Percentiles rank a stretch among this genome's conserved stretches.
Conservation (phyloP, 768 basidiomycete genomes). For the Lactarius hatsudake region DNA sequence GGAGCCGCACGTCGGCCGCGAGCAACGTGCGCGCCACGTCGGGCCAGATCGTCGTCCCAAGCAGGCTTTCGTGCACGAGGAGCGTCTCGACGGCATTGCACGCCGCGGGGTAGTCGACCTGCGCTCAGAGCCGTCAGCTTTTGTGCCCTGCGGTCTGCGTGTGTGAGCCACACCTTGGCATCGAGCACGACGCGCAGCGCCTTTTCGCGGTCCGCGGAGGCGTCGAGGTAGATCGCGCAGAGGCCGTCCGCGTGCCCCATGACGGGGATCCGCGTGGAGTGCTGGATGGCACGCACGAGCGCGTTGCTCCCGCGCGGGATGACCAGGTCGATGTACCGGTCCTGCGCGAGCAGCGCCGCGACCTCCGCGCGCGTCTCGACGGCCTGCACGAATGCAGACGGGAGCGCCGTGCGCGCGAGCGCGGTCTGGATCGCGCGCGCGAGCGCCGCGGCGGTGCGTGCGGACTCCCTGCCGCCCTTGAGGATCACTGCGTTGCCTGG, state of each 20-base stretch:
- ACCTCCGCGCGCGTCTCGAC: conserved; percentile 92
- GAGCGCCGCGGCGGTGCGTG: conserved; percentile 71
- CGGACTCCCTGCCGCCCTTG: conserved; percentile 97
- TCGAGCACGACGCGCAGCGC: conserved; percentile 82
- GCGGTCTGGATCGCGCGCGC: conserved; percentile 78
- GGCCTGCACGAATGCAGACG: conserved; percentile 81
- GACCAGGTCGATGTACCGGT: conserved; percentile 93
- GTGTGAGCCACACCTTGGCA: conserved; percentile 68
- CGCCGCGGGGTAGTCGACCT: conserved; percentile 94
- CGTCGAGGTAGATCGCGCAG: conserved; percentile 88
- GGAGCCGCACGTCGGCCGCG: conserved; percentile 63
- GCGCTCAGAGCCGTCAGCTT: neutral
- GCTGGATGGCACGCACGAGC: conserved; percentile 86
- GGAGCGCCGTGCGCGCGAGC: conserved; percentile 67
- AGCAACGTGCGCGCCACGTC: conserved; percentile 72
- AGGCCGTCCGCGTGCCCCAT: conserved; percentile 99
- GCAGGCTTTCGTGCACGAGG: conserved; percentile 71
- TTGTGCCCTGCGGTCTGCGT: too few species aligned
- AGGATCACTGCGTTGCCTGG: conserved; percentile 94
- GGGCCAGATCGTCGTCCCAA: conserved; percentile 80
- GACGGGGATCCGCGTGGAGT: conserved; percentile 87
- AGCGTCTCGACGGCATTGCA: conserved; percentile 93
- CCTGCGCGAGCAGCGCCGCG: conserved; percentile 77
- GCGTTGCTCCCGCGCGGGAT: conserved; percentile 94
- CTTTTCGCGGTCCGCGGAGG: conserved; percentile 72